Conservation (phyloP, 2,329 filamentous ascomycete genomes). For the Tolypocladium album region DNA sequence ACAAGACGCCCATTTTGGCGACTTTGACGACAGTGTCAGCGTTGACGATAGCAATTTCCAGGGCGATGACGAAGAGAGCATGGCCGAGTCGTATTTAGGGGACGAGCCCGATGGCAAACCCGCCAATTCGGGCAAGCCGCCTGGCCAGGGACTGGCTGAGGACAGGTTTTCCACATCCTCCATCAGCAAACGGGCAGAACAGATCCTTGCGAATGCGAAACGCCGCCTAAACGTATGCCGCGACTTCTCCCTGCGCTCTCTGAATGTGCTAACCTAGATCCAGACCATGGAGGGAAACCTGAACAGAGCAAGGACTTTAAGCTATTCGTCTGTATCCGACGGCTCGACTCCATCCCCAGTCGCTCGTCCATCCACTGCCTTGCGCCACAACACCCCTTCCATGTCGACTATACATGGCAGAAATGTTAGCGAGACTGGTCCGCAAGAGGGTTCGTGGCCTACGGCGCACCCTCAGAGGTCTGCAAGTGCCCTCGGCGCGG, state of each 20-base stretch:
- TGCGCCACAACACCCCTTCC: conserved; percentile 9
- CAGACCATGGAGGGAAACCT: conserved; percentile 93
- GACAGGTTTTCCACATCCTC: conserved; percentile 62
- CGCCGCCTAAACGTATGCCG: conserved; percentile 67
- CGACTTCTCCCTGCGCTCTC: not conserved
- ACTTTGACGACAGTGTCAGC: conserved; percentile 52
- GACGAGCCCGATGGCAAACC: conserved; percentile 23
- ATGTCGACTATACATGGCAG: conserved; percentile 13
- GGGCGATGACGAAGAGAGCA: conserved; percentile 57
- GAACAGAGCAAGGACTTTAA: conserved; percentile 61
- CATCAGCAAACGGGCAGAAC: conserved; percentile 72
- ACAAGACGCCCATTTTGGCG: conserved; percentile 38
- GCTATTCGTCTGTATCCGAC: conserved; percentile 30
- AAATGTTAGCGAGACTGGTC: conserved; percentile 20
- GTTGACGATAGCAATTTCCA: conserved; percentile 56
- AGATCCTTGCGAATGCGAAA: conserved; percentile 90
- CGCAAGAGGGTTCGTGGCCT: conserved; percentile 15
- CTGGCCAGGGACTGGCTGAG: conserved; percentile 21
- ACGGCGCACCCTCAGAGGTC: conserved; percentile 40
- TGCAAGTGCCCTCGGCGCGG: conserved; percentile 51
- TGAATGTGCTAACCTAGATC: not conserved
- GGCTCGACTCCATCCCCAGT: conserved; percentile 41
- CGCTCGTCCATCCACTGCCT: conserved; percentile 14
- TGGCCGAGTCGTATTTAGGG: conserved; percentile 45
- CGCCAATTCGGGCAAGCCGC: conserved; percentile 4